These are phyloP conservation scores for Annona squamosa DNA, from an alignment of 164 flowering plant genomes.

Conservation along the genomic window DNA sequence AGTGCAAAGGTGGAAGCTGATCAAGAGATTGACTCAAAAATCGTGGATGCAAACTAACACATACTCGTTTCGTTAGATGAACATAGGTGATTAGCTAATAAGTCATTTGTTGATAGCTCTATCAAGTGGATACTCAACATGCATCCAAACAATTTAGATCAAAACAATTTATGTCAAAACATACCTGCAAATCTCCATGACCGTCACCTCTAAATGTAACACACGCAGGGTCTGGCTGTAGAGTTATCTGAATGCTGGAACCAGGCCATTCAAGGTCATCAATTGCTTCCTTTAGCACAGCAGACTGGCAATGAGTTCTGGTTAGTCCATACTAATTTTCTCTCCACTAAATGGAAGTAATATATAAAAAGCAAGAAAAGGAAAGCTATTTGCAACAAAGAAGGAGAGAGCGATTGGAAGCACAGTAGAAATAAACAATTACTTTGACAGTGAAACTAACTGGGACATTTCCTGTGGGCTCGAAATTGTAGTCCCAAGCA, in stretches of 20 bases:
- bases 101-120: background rate
- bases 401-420: background rate
- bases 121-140: too few relatives aligned
- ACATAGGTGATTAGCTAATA: background rate
- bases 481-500: constrained; percentile 94
- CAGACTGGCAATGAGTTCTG: constrained; percentile 45
- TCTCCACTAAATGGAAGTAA: background rate
- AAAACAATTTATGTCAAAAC: background rate
- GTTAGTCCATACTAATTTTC: constrained; percentile 1
- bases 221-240: constrained; percentile 72
- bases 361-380: background rate
- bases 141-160: too few relatives aligned
- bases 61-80: background rate
- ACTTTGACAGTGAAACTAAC: constrained; percentile 87
- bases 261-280: constrained; percentile 99
- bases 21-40: background rate
- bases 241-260: constrained; percentile 63
- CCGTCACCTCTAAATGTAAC: constrained; percentile 90
- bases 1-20: too few relatives aligned
- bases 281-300: constrained; percentile 87
- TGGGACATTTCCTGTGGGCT: constrained; percentile 78
- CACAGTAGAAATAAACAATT: constrained; percentile 1
- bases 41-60: background rate
- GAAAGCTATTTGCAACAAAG: background rate
- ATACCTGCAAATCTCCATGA: constrained; percentile 92